Evolutionary conservation across 106 monocot genomes (phyloP).

Genomic region (Xerophyta viscosa): DNA sequence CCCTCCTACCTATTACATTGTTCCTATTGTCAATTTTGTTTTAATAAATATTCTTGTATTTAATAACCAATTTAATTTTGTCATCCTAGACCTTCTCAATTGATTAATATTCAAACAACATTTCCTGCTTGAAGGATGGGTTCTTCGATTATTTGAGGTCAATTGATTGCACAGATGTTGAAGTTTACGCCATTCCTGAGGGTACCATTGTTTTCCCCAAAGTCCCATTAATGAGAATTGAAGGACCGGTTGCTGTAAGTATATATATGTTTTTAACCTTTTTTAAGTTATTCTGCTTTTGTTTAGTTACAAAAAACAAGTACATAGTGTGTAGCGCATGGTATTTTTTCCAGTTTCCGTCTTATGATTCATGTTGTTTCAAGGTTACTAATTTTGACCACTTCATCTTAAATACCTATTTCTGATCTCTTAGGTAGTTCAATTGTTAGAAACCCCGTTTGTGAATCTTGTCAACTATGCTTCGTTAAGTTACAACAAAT

Average conservation of each 20-base stretch:
- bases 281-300: no score
- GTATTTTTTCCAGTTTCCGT: no score
- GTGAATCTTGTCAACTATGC: slow-evolving; percentile 97
- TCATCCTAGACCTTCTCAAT: not conserved
- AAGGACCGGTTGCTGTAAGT: slow-evolving; percentile 96
- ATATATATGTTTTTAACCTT: no score
- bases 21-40: not conserved
- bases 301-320: no score
- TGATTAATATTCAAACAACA: not conserved
- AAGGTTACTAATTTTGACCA: not conserved
- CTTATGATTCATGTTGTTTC: no score
- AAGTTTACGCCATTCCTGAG: slow-evolving; percentile 67
- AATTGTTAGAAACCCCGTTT: slow-evolving; percentile 97
- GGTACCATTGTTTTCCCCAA: slow-evolving; percentile 74
- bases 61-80: not conserved
- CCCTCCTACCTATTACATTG: no score
- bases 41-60: not conserved
- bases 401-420: not conserved
- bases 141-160: slow-evolving; percentile 80
- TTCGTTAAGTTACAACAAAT: slow-evolving; percentile 94
- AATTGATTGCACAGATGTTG: slow-evolving; percentile 76
- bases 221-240: slow-evolving; percentile 66
- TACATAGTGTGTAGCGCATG: no score
- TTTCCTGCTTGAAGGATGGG: slow-evolving; percentile 40
- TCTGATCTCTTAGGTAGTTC: slow-evolving; percentile 55